Evolutionary conservation across 2,329 filamentous ascomycete species (phyloP).

Genomic region (Verticillium dahliae): DNA sequence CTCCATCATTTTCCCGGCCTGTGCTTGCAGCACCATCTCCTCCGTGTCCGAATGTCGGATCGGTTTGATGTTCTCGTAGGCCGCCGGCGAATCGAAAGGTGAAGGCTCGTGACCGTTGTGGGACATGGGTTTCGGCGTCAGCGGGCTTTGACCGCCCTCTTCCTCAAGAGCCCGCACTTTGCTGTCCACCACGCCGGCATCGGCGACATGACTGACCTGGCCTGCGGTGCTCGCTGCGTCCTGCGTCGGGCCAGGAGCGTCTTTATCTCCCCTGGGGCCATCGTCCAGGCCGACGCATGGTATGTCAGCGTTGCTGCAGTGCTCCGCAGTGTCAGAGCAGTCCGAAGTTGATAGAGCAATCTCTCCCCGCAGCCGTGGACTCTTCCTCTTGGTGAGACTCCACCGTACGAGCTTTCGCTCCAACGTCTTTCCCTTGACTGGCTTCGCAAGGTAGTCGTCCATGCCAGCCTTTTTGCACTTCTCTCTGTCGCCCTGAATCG

Average conservation of each 20-base stretch:
- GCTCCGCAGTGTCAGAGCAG: slow-evolving; percentile 37
- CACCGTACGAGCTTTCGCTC: slow-evolving; percentile 68
- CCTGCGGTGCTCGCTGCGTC: neutral
- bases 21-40: slow-evolving; percentile 32
- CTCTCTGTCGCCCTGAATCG: slow-evolving; percentile 69
- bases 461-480: slow-evolving; percentile 69
- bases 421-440: slow-evolving; percentile 60
- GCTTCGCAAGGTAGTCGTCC: slow-evolving; percentile 71
- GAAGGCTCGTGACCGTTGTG: slow-evolving; percentile 32
- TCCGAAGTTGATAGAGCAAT: slow-evolving; percentile 28
- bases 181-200: neutral
- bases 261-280: neutral
- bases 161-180: neutral
- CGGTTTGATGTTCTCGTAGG: slow-evolving; percentile 22
- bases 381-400: slow-evolving; percentile 34
- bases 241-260: neutral
- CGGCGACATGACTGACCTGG: neutral
- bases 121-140: slow-evolving; percentile 34
- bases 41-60: slow-evolving; percentile 29
- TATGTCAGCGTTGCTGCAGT: slow-evolving; percentile 34
- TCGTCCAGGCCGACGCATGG: slow-evolving; percentile 20
- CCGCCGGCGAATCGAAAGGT: slow-evolving; percentile 29
- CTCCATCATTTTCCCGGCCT: slow-evolving; percentile 40
- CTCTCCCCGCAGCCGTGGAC: slow-evolving; percentile 7
- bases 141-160: slow-evolving; percentile 15